Evolutionary conservation across 2,329 filamentous ascomycete genomes (phyloP).

Genomic region (Colletotrichum cordylinicola): DNA sequence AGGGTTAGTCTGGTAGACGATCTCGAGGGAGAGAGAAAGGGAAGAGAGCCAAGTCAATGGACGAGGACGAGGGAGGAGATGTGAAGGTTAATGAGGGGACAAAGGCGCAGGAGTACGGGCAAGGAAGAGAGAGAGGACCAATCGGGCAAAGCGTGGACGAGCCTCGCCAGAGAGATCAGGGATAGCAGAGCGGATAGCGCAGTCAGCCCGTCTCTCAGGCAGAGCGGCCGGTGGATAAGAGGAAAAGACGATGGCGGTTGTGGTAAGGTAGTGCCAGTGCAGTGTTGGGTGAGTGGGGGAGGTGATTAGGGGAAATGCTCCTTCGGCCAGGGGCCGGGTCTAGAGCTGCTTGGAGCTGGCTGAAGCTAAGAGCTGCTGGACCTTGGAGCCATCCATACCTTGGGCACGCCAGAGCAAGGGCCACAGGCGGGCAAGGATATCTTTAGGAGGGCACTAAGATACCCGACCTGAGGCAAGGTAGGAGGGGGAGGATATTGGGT

Average conservation of each 20-base stretch:
- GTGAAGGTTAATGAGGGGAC: constrained; percentile 10
- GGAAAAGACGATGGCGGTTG: background rate
- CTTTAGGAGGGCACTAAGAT: background rate
- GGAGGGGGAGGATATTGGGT: background rate
- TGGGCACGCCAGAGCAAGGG: background rate
- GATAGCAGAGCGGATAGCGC: background rate
- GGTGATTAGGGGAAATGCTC: constrained; percentile 4
- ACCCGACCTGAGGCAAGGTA: background rate
- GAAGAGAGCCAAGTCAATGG: background rate
- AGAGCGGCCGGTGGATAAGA: background rate
- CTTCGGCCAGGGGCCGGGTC: background rate
- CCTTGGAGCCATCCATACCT: background rate
- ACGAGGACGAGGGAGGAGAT: constrained; percentile 14
- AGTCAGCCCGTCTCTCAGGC: constrained; percentile 7
- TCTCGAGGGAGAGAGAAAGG: constrained; percentile 19
- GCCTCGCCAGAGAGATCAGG: constrained; percentile 17
- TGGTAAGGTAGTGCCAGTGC: background rate
- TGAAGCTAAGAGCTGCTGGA: background rate
- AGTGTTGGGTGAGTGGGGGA: background rate
- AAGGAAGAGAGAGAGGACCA: constrained; percentile 9
- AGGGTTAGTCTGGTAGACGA: constrained; percentile 6
- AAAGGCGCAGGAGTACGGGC: background rate
- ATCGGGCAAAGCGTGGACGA: constrained; percentile 20
- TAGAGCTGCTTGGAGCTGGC: background rate
- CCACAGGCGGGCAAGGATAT: background rate